These are phyloP conservation scores for Candida sanyaensis DNA, from an alignment of 1,139 yeast species.

Conservation along the genomic window DNA sequence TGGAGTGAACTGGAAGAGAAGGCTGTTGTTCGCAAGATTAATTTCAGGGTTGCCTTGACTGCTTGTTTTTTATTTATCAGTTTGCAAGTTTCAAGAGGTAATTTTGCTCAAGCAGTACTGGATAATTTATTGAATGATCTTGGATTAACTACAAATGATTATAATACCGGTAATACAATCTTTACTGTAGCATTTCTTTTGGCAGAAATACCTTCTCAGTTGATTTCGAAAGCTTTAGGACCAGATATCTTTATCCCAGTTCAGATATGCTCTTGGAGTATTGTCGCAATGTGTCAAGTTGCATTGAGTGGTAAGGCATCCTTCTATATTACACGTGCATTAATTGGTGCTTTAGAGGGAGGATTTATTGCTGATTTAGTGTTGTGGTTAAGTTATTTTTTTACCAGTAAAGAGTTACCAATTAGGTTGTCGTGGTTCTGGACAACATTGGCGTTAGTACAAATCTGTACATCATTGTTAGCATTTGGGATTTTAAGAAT, in stretches of 20 bases:
- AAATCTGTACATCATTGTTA: conserved; percentile 38
- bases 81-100: conserved; percentile 34
- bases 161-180: conserved; percentile 33
- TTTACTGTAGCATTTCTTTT: conserved; percentile 27
- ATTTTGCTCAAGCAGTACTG: conserved; percentile 32
- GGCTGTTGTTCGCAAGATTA: conserved; percentile 24
- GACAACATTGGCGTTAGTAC: conserved; percentile 20
- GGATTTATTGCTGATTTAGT: conserved; percentile 35
- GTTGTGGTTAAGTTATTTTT: conserved; percentile 30
- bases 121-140: conserved; percentile 32
- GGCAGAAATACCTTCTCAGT: conserved; percentile 37
- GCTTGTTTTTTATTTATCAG: conserved; percentile 35
- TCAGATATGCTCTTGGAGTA: conserved; percentile 34
- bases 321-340: conserved; percentile 27
- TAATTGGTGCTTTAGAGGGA: conserved; percentile 31
- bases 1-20: conserved; percentile 39
- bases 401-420: conserved; percentile 28
- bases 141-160: conserved; percentile 29
- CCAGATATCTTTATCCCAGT: conserved; percentile 34
- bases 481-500: conserved; percentile 33
- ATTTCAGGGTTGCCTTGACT: conserved; percentile 28
- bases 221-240: conserved; percentile 33
- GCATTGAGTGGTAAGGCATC: conserved; percentile 24
- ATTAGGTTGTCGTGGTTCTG: conserved; percentile 24
- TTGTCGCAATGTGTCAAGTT: conserved; percentile 30